Conservation (phyloP, 179 eudicot genomes). For the Beta corolliflora region DNA sequence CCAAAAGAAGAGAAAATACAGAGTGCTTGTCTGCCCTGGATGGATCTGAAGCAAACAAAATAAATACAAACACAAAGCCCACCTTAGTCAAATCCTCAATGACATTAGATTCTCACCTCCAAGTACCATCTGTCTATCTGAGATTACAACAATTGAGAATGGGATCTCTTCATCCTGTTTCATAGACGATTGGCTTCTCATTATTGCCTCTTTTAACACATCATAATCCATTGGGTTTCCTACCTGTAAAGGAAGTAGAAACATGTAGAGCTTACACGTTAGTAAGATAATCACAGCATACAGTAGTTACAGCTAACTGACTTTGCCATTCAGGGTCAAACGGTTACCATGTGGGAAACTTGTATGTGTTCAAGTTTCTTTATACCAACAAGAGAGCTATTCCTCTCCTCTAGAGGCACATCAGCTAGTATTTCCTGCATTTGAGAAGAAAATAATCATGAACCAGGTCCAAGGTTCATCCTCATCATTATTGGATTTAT, state of each 20-base stretch:
- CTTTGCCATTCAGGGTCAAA: conserved; percentile 4
- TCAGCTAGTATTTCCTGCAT: conserved; percentile 85
- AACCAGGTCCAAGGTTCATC: conserved; percentile 10
- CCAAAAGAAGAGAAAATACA: conserved; percentile 86
- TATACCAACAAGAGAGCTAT: conserved; percentile 46
- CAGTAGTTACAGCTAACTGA: not conserved
- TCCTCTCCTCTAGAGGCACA: conserved; percentile 72
- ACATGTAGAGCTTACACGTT: not conserved
- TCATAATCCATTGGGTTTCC: conserved; percentile 91
- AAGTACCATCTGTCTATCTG: conserved; percentile 69
- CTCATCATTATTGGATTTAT: conserved; percentile 3
- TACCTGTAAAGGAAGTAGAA: conserved; percentile 41
- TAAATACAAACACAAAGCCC: conserved; percentile 21
- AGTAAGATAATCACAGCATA: conserved; percentile 1
- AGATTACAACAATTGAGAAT: conserved; percentile 79
- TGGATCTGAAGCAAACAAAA: conserved; percentile 59
- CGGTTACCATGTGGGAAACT: conserved; percentile 75
- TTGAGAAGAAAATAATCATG: not conserved
- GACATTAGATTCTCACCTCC: conserved; percentile 53
- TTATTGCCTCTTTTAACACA: conserved; percentile 63
- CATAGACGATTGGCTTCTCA: conserved; percentile 48
- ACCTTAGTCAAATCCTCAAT: conserved; percentile 3
- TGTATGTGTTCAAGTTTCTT: conserved; percentile 64
- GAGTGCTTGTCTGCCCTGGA: conserved; percentile 94
- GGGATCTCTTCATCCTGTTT: conserved; percentile 62